Evolutionary conservation across 2,329 filamentous ascomycete species (phyloP), one percentile per base, ranked within the genome.

Genomic region (Cercospora nicotianae): DNA sequence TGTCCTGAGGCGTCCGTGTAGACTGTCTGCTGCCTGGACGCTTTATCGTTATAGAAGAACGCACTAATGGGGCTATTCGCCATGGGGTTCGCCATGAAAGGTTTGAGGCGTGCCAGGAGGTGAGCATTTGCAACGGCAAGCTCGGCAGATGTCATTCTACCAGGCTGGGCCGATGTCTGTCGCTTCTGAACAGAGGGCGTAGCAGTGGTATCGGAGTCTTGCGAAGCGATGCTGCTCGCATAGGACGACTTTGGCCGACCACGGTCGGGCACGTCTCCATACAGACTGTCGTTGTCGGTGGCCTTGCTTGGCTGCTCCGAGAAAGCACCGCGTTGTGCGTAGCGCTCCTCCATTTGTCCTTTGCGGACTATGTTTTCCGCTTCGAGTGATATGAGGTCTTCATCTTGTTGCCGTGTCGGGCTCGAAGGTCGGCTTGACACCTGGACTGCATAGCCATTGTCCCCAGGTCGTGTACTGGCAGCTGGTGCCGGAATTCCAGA

Each of bases 11-110:
- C 91, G 75, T 97, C 91, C 0, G 96, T 99, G 70, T 87, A 86
- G 3, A 97, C 88, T 0, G 92, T 97, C 63, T 91, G 87, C 30
- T 94, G 96, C 73, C 93, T 90, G 0, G 94, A 97, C 61, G 89
- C 86, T 2, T 86, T 81, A 13, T 96, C 89, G 74, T 98, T 95
- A 81, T 96, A 99, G 79, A 99, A 98, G 83, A 98, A 97, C 0
- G 97, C 84, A 0, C 93, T 97, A 63, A 99, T 90, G 0, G 94
- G 90, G 20, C 89, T 86, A 61, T 90, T 87, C 0, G 90, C 87
- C 66, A 94, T 83, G 0, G 95, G 93, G 48, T 90, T 94, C 0
- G 93, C 93, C 81, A 99, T 87, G 77, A 99, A 99, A 0, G 95
- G 95, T 13, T 89, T 90, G 53, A 99, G 85, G 63, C 95, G 87